Conservation (phyloP, 306 rosid species). For the Vigna angularis region DNA sequence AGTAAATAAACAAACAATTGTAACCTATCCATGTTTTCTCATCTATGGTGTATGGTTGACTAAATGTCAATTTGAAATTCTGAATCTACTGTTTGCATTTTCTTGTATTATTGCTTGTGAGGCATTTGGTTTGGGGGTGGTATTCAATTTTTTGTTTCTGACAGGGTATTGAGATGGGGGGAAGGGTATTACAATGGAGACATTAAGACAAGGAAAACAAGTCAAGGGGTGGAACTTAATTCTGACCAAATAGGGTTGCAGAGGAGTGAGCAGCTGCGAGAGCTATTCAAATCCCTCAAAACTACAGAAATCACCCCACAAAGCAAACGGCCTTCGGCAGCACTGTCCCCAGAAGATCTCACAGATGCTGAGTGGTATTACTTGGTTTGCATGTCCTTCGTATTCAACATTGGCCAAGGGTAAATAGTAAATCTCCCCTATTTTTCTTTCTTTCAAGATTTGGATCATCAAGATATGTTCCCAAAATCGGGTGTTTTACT, state of each 20-base stretch:
- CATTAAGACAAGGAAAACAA: conserved; percentile 86
- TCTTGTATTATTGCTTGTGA: neutral
- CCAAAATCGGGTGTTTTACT: neutral
- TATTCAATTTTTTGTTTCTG: neutral
- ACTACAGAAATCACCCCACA: conserved; percentile 65
- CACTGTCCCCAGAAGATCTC: conserved; percentile 89
- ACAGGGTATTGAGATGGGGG: conserved; percentile 79
- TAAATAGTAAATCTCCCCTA: conserved; percentile 44
- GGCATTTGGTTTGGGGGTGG: conserved; percentile 3
- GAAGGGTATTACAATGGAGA: conserved; percentile 94
- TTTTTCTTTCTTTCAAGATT: neutral
- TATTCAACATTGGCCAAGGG: conserved; percentile 87
- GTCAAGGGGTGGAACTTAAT: conserved; percentile 67
- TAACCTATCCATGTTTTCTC: neutral
- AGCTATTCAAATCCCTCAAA: conserved; percentile 68
- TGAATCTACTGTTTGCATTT: conserved; percentile 24
- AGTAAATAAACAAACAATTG: conserved; percentile 28
- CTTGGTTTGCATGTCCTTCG: conserved; percentile 93
- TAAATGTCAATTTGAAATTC: neutral
- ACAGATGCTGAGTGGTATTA: conserved; percentile 91
- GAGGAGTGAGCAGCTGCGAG: conserved; percentile 79
- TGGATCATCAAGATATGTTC: conserved; percentile 13
- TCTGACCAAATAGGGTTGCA: conserved; percentile 76
- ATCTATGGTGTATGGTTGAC: neutral
- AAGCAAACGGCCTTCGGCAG: conserved; percentile 73